Evolutionary conservation across 768 basidiomycete genomes (phyloP).

Genomic region (Mycena indigotica): DNA sequence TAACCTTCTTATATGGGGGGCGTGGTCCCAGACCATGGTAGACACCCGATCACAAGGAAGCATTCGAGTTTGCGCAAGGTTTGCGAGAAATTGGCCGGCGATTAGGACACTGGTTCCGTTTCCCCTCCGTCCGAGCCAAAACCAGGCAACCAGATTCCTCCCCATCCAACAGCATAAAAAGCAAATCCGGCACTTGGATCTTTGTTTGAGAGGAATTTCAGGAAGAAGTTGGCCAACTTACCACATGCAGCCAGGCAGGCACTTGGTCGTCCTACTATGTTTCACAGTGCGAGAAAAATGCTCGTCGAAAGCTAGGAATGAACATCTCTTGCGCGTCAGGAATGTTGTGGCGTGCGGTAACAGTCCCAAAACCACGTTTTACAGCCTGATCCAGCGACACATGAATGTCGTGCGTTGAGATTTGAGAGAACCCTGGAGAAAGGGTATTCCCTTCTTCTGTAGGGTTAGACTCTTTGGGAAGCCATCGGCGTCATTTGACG

Average conservation of each 20-base stretch:
- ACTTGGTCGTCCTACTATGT: too few species aligned
- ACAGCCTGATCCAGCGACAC: neutral
- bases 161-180: too few species aligned
- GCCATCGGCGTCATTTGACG: neutral
- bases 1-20: neutral
- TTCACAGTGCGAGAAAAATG: too few species aligned
- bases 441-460: neutral
- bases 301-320: neutral
- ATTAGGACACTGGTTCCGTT: neutral
- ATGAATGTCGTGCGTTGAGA: slow-evolving; percentile 5
- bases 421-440: neutral
- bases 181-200: too few species aligned
- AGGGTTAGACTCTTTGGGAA: neutral
- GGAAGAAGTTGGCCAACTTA: too few species aligned
- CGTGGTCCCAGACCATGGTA: neutral
- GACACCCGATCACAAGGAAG: neutral
- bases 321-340: neutral
- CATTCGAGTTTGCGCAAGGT: neutral
- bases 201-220: too few species aligned
- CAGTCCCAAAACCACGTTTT: slow-evolving; percentile 5
- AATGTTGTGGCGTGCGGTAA: neutral
- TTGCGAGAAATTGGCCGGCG: neutral
- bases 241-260: too few species aligned
- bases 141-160: too few species aligned
- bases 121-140: too few species aligned